Percentiles rank a stretch among this genome's conserved stretches.
phyloP scores from a whole-genome alignment of 352 stramenopile species.

The Globisporangium takayamanum region DNA sequence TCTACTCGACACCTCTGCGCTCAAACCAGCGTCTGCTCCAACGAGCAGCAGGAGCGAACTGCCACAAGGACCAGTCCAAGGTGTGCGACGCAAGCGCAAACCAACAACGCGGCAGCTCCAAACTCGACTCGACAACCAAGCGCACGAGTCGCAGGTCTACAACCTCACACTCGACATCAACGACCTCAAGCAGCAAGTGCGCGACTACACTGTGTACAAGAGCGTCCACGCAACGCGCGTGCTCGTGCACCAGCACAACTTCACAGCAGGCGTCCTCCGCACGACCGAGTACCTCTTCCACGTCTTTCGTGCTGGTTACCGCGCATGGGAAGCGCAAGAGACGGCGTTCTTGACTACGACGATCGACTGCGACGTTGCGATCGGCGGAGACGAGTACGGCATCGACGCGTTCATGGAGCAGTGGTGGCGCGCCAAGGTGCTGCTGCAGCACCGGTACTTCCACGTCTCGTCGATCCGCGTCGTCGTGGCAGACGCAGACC shows the following conservation, averaged over 20 bases:
- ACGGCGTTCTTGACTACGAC: conserved; percentile 16
- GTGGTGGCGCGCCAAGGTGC: conserved; percentile 36
- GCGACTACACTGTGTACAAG: conserved; percentile 4
- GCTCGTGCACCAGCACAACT: neutral
- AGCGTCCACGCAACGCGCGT: conserved; percentile 1
- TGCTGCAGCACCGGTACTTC: conserved; percentile 23
- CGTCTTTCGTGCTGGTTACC: conserved; percentile 23
- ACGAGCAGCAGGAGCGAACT: too few species aligned
- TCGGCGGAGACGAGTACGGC: conserved; percentile 15
- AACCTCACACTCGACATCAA: conserved; percentile 14
- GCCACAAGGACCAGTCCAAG: too few species aligned
- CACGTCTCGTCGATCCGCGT: conserved; percentile 17
- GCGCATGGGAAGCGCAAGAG: conserved; percentile 4
- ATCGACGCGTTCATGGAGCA: conserved; percentile 30
- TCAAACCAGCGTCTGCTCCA: too few species aligned
- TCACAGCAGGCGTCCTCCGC: neutral
- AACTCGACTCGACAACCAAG: too few species aligned
- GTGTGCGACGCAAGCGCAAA: too few species aligned
- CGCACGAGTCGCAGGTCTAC: conserved; percentile 6
- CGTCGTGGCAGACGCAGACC: conserved; percentile 11
- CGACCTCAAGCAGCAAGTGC: conserved; percentile 13
- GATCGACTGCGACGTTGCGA: conserved; percentile 19
- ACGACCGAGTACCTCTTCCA: conserved; percentile 27
- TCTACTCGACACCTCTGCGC: too few species aligned
- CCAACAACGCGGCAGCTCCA: too few species aligned